phyloP scores from a whole-genome alignment of 768 basidiomycete species.

The Kwoniella sp. region DNA sequence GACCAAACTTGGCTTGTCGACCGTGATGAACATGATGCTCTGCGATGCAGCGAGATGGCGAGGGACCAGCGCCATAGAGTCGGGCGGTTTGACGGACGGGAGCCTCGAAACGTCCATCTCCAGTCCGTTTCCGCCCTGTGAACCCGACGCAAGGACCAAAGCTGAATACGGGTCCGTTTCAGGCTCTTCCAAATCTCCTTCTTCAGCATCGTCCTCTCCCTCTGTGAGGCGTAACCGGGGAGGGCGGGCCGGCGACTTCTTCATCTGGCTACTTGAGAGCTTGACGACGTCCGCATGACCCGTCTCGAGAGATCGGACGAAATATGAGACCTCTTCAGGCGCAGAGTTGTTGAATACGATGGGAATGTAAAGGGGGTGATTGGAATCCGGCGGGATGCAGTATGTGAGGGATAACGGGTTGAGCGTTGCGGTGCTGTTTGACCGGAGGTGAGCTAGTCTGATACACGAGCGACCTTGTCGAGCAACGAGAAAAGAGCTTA shows the following conservation, averaged over 20 bases:
- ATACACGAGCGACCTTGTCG: background rate
- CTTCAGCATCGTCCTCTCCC: slow-evolving; percentile 37
- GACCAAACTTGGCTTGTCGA: slow-evolving; percentile 69
- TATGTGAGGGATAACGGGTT: slow-evolving; percentile 71
- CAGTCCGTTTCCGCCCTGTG: background rate
- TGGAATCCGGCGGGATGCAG: slow-evolving; percentile 61
- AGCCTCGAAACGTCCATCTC: slow-evolving; percentile 27
- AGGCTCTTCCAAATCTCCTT: slow-evolving; percentile 26
- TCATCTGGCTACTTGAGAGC: slow-evolving; percentile 26
- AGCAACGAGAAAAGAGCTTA: slow-evolving; percentile 14
- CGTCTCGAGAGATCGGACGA: slow-evolving; percentile 62
- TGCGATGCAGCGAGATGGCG: slow-evolving; percentile 66
- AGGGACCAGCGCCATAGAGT: slow-evolving; percentile 51
- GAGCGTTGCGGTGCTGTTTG: slow-evolving; percentile 69
- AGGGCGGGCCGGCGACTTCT: slow-evolving; percentile 11
- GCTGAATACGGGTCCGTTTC: slow-evolving; percentile 28
- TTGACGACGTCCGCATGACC: slow-evolving; percentile 23
- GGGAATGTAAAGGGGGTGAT: slow-evolving; percentile 63
- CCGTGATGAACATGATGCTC: slow-evolving; percentile 64
- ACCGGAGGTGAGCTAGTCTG: background rate
- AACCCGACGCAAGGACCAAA: slow-evolving; percentile 14
- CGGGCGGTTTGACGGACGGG: slow-evolving; percentile 40
- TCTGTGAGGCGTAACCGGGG: slow-evolving; percentile 25
- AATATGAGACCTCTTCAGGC: slow-evolving; percentile 67
- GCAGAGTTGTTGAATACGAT: slow-evolving; percentile 84